Conservation (phyloP, 768 basidiomycete genomes). For the Boletellus ananas region DNA sequence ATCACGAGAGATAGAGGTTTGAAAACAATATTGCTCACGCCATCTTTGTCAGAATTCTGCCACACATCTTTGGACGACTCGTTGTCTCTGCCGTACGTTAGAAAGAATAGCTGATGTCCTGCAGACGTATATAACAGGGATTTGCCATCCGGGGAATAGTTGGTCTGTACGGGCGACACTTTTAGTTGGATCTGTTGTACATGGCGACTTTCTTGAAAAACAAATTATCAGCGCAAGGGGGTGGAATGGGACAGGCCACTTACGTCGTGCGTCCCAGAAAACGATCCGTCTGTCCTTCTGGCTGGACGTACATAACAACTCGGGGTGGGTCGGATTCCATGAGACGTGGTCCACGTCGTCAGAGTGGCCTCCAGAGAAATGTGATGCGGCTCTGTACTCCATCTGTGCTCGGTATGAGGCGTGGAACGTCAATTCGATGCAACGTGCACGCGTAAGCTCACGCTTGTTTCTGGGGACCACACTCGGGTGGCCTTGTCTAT, state of each 20-base stretch:
- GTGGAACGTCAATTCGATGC: neutral
- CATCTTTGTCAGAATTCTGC: slow-evolving; percentile 35
- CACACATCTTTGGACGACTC: slow-evolving; percentile 52
- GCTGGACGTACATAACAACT: slow-evolving; percentile 76
- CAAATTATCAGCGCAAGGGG: slow-evolving; percentile 5
- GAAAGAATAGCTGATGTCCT: slow-evolving; percentile 56
- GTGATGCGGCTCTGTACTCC: slow-evolving; percentile 62
- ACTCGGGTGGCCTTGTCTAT: slow-evolving; percentile 74
- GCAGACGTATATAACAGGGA: slow-evolving; percentile 61
- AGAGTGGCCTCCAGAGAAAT: slow-evolving; percentile 66
- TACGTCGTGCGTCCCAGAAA: slow-evolving; percentile 85
- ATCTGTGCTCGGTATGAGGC: slow-evolving; percentile 41
- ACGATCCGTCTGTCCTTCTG: slow-evolving; percentile 70
- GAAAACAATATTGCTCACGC: slow-evolving; percentile 4
- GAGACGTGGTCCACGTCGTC: slow-evolving; percentile 81
- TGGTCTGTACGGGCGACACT: slow-evolving; percentile 58
- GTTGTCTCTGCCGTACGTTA: slow-evolving; percentile 53
- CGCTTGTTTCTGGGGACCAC: slow-evolving; percentile 78
- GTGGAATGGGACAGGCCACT: slow-evolving; percentile 17
- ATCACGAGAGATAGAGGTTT: neutral
- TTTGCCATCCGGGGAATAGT: slow-evolving; percentile 70
- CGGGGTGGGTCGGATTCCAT: slow-evolving; percentile 85
- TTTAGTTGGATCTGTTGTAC: slow-evolving; percentile 59
- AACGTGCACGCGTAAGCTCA: slow-evolving; percentile 34
- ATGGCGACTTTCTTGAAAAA: slow-evolving; percentile 59